phyloP scores from a whole-genome alignment of 73 alveolate genomes.

The Effrenium voratum region DNA sequence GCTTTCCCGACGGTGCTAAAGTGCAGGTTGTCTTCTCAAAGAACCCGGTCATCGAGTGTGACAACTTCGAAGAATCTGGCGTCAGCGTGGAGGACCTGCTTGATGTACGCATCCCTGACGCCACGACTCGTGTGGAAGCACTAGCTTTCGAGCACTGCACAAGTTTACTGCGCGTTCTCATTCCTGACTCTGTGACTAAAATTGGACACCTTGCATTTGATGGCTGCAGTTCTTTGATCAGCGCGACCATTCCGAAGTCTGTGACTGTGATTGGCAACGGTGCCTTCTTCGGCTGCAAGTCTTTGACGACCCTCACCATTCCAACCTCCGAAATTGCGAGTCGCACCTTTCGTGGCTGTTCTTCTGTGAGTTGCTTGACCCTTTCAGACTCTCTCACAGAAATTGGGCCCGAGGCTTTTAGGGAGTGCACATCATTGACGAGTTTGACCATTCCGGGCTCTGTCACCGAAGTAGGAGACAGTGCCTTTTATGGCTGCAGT shows the following conservation, averaged over 20 bases:
- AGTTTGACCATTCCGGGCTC: no score
- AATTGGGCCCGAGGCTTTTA: no score
- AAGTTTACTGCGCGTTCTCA: background rate
- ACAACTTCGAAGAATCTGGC: background rate
- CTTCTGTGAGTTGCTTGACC: no score
- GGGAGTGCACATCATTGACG: no score
- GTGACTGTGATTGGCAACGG: background rate
- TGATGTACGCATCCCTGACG: background rate
- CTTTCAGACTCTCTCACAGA: no score
- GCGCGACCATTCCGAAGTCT: background rate
- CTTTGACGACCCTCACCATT: background rate
- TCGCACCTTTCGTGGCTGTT: no score
- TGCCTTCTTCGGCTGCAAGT: background rate
- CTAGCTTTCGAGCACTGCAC: background rate
- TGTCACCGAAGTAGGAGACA: no score
- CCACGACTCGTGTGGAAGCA: background rate
- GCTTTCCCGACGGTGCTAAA: background rate
- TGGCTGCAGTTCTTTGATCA: background rate
- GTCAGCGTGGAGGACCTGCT: background rate
- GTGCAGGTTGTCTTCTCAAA: background rate
- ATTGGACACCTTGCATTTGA: background rate
- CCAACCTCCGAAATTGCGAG: no score
- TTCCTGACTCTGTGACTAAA: background rate
- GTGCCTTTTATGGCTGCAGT: no score
- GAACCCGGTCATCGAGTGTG: background rate